Percentiles rank a stretch among this genome's conserved stretches.
These are phyloP conservation scores for Poa pratensis DNA, from an alignment of 176 grass and related monocot species.

Conservation along the genomic window DNA sequence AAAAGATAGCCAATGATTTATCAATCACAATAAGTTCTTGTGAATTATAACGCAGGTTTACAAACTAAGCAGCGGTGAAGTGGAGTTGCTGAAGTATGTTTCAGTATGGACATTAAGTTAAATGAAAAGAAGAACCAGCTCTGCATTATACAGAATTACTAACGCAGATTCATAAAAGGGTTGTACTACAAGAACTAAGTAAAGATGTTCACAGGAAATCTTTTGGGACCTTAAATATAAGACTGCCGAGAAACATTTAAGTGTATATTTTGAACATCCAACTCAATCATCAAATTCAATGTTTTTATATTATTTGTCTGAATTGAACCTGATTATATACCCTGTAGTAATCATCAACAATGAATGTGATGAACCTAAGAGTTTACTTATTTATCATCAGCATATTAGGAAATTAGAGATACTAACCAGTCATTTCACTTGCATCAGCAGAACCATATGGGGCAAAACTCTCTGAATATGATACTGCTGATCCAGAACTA, in stretches of 20 bases:
- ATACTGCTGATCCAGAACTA: slow-evolving; percentile 81
- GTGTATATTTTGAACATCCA: slow-evolving; percentile 34
- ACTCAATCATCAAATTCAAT: slow-evolving; percentile 9
- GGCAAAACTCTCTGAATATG: slow-evolving; percentile 86
- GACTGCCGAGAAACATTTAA: slow-evolving; percentile 14
- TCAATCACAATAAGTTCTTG: slow-evolving; percentile 31
- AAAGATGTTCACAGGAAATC: not conserved
- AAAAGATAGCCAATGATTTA: slow-evolving; percentile 36
- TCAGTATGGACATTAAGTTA: not conserved
- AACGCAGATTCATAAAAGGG: not conserved
- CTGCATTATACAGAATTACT: slow-evolving; percentile 12
- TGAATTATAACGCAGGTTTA: slow-evolving; percentile 31
- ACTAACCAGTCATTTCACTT: slow-evolving; percentile 73
- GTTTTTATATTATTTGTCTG: slow-evolving; percentile 7
- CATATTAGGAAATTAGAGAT: slow-evolving; percentile 23
- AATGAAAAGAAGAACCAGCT: slow-evolving; percentile 20
- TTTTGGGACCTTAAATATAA: not conserved
- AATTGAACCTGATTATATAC: slow-evolving; percentile 24
- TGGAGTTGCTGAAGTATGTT: slow-evolving; percentile 14
- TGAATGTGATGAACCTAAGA: slow-evolving; percentile 6
- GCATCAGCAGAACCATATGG: slow-evolving; percentile 64
- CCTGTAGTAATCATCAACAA: slow-evolving; percentile 1
- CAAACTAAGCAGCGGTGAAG: slow-evolving; percentile 35
- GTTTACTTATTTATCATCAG: slow-evolving; percentile 18
- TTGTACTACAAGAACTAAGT: slow-evolving; percentile 25